These are phyloP conservation scores for Nemania sp. DNA, from an alignment of 2,329 filamentous ascomycete genomes.

Conservation along the genomic window DNA sequence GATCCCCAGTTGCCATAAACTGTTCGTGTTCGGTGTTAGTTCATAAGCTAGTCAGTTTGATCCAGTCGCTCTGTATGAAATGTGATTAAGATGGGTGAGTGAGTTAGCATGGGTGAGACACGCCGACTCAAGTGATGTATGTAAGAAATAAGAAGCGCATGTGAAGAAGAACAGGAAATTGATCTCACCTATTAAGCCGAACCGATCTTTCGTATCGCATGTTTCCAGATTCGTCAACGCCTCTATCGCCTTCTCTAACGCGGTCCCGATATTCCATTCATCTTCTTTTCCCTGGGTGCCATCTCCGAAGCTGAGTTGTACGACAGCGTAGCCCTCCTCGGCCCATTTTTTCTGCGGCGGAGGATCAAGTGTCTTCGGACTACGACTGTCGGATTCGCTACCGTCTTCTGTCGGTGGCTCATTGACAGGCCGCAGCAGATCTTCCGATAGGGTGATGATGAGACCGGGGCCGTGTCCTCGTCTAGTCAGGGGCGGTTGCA, in stretches of 20 bases:
- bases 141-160: background rate
- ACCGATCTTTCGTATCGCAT: slow-evolving; percentile 44
- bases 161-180: background rate
- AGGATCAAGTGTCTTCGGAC: slow-evolving; percentile 47
- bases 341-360: slow-evolving; percentile 68
- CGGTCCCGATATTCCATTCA: slow-evolving; percentile 16
- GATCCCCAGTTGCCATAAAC: slow-evolving; percentile 29
- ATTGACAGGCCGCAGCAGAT: slow-evolving; percentile 17
- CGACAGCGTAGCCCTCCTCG: slow-evolving; percentile 69
- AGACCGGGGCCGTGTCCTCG: slow-evolving; percentile 44
- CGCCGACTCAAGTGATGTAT: too few relatives aligned
- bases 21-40: background rate
- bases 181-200: slow-evolving; percentile 47
- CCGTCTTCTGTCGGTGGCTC: background rate
- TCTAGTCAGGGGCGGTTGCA: slow-evolving; percentile 41
- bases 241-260: slow-evolving; percentile 16
- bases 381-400: background rate
- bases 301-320: slow-evolving; percentile 49
- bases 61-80: too few relatives aligned
- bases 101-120: too few relatives aligned
- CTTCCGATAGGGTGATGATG: slow-evolving; percentile 37
- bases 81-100: too few relatives aligned
- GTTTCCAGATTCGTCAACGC: slow-evolving; percentile 29
- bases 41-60: slow-evolving; percentile 3
- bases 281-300: slow-evolving; percentile 7